Evolutionary conservation across 306 rosid genomes (phyloP), one percentile per base, ranked within the genome.

Genomic region (Quercus cerris): DNA sequence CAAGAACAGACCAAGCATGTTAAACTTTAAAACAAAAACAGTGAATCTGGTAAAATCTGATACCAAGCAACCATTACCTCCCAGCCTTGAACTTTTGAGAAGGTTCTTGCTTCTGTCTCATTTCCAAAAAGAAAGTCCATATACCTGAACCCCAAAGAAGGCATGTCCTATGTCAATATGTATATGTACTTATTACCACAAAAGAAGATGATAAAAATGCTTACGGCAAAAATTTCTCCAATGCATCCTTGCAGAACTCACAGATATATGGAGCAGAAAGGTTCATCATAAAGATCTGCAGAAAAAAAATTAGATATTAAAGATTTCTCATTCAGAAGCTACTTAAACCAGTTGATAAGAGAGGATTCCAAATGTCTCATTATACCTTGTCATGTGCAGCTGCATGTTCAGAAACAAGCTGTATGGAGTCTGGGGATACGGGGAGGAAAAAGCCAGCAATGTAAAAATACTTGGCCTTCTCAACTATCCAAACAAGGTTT

Each of bases 371-470:
- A 59, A 59, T 23, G 25, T 23, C 25, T 1, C 66, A 59, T 59
- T 82, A 28, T 61, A 95, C 99, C 95, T 94, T 94, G 83, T 88
- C 89, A 58, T 86, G 88, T 71, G 94, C 92, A 55, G 94, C 94
- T 27, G 99, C 98, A 83, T 91, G 98, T 75, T 88, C 92, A 73
- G 92, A 98, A 86, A 95, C 99, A 78, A 93, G 89, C 77, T 87
- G 97, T 38, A 95, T 93, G 83, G 98, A 95, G 13, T 95, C 98
- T 0, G 99, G 94, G 33, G 99, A 95, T 51, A 95, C 99, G 4
- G 98, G 91, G 69, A 93, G 97, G 90, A 95, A 95, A 86, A 95
- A 95, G 41, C 99, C 99, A 59, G 98, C 97, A 77, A 95, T 95
- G 68, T 95, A 95, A 88, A 13, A 83, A 82, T 84, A 95, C 82